Evolutionary conservation across 129 eudicot genomes (phyloP), one percentile per base, ranked within the genome.

Genomic region (Artemisia argyi): DNA sequence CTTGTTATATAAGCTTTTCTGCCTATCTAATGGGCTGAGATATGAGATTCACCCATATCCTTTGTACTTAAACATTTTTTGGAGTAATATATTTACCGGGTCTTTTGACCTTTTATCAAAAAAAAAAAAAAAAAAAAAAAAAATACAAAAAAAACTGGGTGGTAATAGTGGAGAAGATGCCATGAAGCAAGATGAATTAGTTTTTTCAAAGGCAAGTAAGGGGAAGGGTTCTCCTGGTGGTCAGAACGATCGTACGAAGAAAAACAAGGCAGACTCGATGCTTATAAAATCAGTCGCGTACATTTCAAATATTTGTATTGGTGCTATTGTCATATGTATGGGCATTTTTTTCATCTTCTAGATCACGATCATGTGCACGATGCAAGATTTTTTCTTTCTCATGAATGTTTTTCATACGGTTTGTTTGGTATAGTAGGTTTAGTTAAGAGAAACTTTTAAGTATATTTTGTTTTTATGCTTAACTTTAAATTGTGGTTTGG

Each of bases 181-280:
- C 11, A 7, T 53, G 72, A 77, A 71, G 13, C 81, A 1, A 1
- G 50, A 69, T n/a, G 66, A 24, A 12, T 61, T 77, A 3, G 71
- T 77, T 28, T n/a, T 77, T 48, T 70, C 72, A 6, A 70, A 77
- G 59, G 72, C 60, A 53, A 63, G 72, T 77, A 71, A 11, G 14
- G 81, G 81, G 50, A 77, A 54, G 4, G 81, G 72, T 70, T 0
- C 81, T 14, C 53, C 13, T 53, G 81, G 76, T 61, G 81, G 81
- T 63, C 72, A 77, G 28, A 71, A 54, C 17, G 54, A 63, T 7
- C 76, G 71, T 32, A 71, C 76, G 42, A 77, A 63, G 60, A 62
- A 68, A 51, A 77, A 57, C 66, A 52, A 46, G 53, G 81, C 81
- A 46, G 3, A 48, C 60, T 77, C 76, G 57, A 53, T 77, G 71